A percentile compares a stretch with the other conserved stretches of the same genome.
These are phyloP conservation scores for Penicillium sp. DNA, from an alignment of 2,329 filamentous ascomycete species.

Conservation along the genomic window DNA sequence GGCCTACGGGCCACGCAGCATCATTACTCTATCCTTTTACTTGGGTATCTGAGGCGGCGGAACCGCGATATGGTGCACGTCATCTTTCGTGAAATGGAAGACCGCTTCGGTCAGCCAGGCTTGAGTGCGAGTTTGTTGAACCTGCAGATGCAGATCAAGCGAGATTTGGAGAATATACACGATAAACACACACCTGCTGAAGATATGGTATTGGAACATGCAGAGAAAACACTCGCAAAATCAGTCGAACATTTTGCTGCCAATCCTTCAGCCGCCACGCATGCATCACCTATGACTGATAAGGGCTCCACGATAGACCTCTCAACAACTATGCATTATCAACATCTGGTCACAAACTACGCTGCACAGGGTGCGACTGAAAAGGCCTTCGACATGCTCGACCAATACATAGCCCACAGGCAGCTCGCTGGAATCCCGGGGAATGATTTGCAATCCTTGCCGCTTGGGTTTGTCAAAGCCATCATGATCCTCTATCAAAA, in stretches of 20 bases:
- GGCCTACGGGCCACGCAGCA: constrained; percentile 43
- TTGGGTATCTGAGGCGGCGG: constrained; percentile 53
- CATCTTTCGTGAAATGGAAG: constrained; percentile 48
- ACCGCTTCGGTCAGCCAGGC: constrained; percentile 36
- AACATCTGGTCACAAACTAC: constrained; percentile 59
- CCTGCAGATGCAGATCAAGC: constrained; percentile 36
- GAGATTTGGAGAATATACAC: constrained; percentile 31
- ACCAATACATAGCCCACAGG: constrained; percentile 47
- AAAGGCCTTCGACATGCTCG: constrained; percentile 57
- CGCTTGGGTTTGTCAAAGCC: constrained; percentile 60
- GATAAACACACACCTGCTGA: constrained; percentile 13
- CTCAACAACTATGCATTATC: constrained; percentile 55
- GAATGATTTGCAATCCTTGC: constrained; percentile 39
- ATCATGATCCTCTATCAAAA: constrained; percentile 68
- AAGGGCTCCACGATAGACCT: constrained; percentile 41
- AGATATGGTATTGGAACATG: constrained; percentile 29
- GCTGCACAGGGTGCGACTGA: constrained; percentile 48
- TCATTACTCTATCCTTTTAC: constrained; percentile 50
- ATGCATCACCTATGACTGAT: constrained; percentile 37
- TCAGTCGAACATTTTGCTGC: constrained; percentile 41
- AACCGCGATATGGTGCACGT: constrained; percentile 51
- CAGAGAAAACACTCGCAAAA: constrained; percentile 40
- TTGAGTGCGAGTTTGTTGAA: constrained; percentile 38
- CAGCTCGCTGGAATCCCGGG: constrained; percentile 8
- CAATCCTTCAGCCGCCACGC: constrained; percentile 47